A percentile compares a stretch with the other conserved stretches of the same genome.
Evolutionary conservation across 1,139 yeast genomes (phyloP).

Genomic region (Candida mesenterica): DNA sequence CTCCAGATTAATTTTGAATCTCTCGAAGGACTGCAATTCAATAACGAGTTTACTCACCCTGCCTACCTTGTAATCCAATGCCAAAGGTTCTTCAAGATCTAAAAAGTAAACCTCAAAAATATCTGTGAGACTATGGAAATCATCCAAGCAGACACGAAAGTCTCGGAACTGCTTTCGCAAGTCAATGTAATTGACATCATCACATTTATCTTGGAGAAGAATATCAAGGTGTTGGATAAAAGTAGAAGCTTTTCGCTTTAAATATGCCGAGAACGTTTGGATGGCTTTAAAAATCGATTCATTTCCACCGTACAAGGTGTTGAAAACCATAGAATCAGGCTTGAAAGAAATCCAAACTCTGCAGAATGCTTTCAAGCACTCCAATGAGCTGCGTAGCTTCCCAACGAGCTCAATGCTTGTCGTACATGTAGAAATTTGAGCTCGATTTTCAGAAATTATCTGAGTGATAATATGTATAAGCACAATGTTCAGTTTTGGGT

Average conservation of each 20-base stretch:
- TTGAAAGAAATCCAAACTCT: constrained; percentile 30
- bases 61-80: neutral
- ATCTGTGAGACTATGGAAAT: neutral
- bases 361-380: constrained; percentile 14
- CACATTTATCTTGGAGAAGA: neutral
- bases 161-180: neutral
- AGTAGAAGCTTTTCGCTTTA: constrained; percentile 5
- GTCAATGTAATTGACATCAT: neutral
- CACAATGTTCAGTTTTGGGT: constrained; percentile 25
- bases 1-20: constrained; percentile 8
- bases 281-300: constrained; percentile 28
- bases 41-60: constrained; percentile 6
- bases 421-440: constrained; percentile 9
- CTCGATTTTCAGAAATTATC: constrained; percentile 10
- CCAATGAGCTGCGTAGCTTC: constrained; percentile 9
- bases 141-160: neutral
- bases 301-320: constrained; percentile 33
- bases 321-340: constrained; percentile 25
- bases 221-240: neutral
- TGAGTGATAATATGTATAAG: constrained; percentile 18
- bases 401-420: constrained; percentile 7
- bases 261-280: constrained; percentile 14
- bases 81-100: constrained; percentile 2
- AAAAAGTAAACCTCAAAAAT: constrained; percentile 4
- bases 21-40: constrained; percentile 4